phyloP scores from a whole-genome alignment of 164 flowering plant species.

The Protea cynaroides region DNA sequence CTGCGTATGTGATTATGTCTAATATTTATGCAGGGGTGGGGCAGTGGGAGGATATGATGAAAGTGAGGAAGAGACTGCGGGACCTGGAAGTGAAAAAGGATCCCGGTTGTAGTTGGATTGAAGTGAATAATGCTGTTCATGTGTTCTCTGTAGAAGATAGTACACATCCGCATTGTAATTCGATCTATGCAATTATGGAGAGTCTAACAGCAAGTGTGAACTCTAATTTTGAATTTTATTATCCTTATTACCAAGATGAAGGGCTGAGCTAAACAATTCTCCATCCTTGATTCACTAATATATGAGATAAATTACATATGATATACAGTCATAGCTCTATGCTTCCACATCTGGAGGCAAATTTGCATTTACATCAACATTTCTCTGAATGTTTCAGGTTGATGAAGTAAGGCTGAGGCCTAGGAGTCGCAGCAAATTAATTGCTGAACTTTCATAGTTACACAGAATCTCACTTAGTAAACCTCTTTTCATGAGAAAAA shows the following conservation, averaged over 20 bases:
- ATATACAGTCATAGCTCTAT: no score
- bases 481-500: no score
- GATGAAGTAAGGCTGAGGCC: no score
- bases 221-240: constrained; percentile 19
- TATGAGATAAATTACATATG: no score
- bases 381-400: no score
- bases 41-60: constrained; percentile 48
- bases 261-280: no score
- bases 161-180: constrained; percentile 37
- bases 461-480: no score
- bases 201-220: constrained; percentile 33
- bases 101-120: constrained; percentile 73
- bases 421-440: no score
- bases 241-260: not conserved
- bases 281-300: no score
- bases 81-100: constrained; percentile 49
- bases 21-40: constrained; percentile 61
- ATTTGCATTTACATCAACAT: no score
- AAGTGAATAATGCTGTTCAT: constrained; percentile 38
- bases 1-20: constrained; percentile 51
- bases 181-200: constrained; percentile 39
- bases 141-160: constrained; percentile 52
- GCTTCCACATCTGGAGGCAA: no score
- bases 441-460: no score
- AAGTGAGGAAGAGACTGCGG: constrained; percentile 38